Conservation (phyloP, 2,329 filamentous ascomycete genomes). For the Pseudogymnoascus sp. region DNA sequence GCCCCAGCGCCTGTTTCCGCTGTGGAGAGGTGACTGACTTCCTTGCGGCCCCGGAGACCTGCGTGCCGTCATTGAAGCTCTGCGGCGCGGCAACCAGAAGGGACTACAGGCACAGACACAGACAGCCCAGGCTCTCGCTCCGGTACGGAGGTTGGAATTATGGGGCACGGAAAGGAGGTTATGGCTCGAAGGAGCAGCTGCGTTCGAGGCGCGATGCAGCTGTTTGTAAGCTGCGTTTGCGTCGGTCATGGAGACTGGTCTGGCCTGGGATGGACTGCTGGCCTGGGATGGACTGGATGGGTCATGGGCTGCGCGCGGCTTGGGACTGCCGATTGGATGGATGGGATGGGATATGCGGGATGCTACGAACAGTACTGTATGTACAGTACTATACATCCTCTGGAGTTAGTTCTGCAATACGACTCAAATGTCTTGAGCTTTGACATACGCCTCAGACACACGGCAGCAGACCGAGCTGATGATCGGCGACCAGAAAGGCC, state of each 20-base stretch:
- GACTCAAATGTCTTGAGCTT: not conserved
- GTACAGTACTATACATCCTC: too few species aligned
- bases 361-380: too few species aligned
- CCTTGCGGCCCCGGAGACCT: not conserved
- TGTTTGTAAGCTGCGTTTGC: not conserved
- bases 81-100: not conserved
- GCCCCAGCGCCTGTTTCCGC: not conserved
- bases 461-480: not conserved
- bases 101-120: not conserved
- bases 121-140: not conserved
- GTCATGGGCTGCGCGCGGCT: not conserved
- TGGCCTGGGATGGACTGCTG: too few species aligned
- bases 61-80: not conserved
- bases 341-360: not conserved
- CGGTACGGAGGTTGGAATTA: not conserved
- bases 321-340: not conserved
- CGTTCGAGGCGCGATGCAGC: not conserved
- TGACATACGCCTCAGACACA: not conserved
- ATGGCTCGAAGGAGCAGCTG: not conserved
- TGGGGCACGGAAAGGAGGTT: not conserved
- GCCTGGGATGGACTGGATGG: not conserved
- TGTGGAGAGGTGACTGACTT: not conserved
- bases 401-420: not conserved
- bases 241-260: not conserved
- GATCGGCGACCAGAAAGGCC: not conserved